Evolutionary conservation across 805 yeast genomes (phyloP).

Genomic region (Sugiyamaella marilandica): DNA sequence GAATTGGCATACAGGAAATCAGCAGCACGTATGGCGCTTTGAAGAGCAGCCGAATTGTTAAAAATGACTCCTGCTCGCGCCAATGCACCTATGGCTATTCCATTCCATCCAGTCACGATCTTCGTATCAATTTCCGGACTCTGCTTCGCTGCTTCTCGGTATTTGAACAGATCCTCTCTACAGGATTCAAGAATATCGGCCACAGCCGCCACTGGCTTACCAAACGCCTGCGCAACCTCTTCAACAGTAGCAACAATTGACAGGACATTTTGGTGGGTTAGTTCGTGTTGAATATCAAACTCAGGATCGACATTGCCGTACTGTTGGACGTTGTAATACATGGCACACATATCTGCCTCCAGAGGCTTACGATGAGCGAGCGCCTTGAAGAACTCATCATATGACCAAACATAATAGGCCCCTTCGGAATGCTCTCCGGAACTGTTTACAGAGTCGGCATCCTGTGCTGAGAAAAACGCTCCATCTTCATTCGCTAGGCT

Average conservation of each 20-base stretch:
- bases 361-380: constrained; percentile 20
- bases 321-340: constrained; percentile 34
- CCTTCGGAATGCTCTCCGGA: constrained; percentile 29
- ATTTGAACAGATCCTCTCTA: constrained; percentile 21
- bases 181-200: constrained; percentile 24
- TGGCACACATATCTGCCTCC: constrained; percentile 34
- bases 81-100: constrained; percentile 35
- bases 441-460: constrained; percentile 30
- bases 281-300: constrained; percentile 31
- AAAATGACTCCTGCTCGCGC: constrained; percentile 30
- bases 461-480: constrained; percentile 33
- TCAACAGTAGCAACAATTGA: constrained; percentile 21
- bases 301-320: constrained; percentile 35
- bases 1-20: constrained; percentile 20
- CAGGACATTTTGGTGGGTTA: constrained; percentile 32
- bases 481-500: constrained; percentile 23
- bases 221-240: constrained; percentile 34
- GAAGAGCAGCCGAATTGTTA: constrained; percentile 19
- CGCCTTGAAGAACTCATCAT: constrained; percentile 31
- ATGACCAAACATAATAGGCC: constrained; percentile 35
- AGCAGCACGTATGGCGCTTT: constrained; percentile 28
- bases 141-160: constrained; percentile 23
- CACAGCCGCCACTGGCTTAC: constrained; percentile 25
- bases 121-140: constrained; percentile 34
- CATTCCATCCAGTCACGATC: constrained; percentile 36